Evolutionary conservation across 169 alveolate species (phyloP).

Genomic region (Cryptosporidium tyzzeri): DNA sequence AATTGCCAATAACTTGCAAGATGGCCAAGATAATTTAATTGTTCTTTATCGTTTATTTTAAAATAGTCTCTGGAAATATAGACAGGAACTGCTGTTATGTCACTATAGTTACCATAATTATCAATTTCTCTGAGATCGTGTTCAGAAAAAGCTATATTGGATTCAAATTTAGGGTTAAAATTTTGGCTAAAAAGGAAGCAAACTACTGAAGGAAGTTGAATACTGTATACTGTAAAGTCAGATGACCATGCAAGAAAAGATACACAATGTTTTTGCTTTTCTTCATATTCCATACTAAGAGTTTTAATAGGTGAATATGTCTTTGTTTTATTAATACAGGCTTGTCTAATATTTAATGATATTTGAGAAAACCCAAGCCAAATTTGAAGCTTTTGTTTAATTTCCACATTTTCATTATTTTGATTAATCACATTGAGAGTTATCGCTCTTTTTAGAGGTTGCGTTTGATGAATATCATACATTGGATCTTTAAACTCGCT

Average conservation of each 20-base stretch:
- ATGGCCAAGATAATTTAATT: slow-evolving; percentile 24
- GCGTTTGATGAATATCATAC: neutral
- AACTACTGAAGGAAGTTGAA: slow-evolving; percentile 42
- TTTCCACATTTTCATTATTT: neutral
- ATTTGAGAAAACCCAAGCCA: slow-evolving; percentile 65
- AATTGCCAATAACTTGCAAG: slow-evolving; percentile 74
- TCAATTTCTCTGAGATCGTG: slow-evolving; percentile 37
- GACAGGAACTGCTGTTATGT: slow-evolving; percentile 14
- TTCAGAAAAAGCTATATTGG: slow-evolving; percentile 10
- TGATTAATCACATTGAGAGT: slow-evolving; percentile 10
- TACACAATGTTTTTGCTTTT: slow-evolving; percentile 1
- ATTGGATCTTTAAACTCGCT: neutral
- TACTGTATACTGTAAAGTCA: slow-evolving; percentile 47
- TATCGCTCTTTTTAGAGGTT: neutral
- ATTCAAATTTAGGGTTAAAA: slow-evolving; percentile 33
- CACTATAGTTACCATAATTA: slow-evolving; percentile 35
- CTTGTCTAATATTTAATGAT: neutral
- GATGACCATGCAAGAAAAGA: slow-evolving; percentile 76
- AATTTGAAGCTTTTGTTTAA: slow-evolving; percentile 37
- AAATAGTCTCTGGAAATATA: slow-evolving; percentile 11
- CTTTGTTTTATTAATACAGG: neutral
- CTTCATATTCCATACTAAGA: neutral
- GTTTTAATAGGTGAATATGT: slow-evolving; percentile 16
- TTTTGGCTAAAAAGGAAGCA: slow-evolving; percentile 40
- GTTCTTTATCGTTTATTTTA: neutral